Evolutionary conservation across 1,139 yeast genomes (phyloP).

Genomic region (Pichia inconspicua): DNA sequence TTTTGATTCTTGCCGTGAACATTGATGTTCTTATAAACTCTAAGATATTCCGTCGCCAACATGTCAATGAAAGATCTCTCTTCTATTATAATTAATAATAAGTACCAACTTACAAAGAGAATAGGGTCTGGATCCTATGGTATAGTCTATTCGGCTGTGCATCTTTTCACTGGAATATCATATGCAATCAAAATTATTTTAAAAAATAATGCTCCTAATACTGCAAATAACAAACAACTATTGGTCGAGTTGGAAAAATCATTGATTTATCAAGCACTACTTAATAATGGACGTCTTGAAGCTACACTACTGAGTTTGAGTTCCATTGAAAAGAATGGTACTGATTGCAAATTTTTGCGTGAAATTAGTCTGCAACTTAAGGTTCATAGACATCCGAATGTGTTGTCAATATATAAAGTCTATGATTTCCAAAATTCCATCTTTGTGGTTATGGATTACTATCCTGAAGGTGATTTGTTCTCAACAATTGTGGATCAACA

Average conservation of each 20-base stretch:
- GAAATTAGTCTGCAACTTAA: conserved; percentile 68
- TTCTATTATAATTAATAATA: conserved; percentile 31
- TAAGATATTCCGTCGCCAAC: neutral
- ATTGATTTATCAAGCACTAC: conserved; percentile 20
- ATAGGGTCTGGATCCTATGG: conserved; percentile 93
- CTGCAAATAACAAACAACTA: conserved; percentile 25
- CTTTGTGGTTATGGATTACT: conserved; percentile 76
- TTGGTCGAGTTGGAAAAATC: conserved; percentile 24
- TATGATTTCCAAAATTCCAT: conserved; percentile 47
- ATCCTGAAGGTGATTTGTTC: conserved; percentile 76
- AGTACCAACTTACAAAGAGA: conserved; percentile 41
- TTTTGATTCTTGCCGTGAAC: neutral
- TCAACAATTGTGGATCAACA: conserved; percentile 66
- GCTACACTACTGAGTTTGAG: conserved; percentile 35
- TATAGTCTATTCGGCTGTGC: conserved; percentile 64
- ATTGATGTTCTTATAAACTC: neutral
- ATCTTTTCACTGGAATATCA: conserved; percentile 39
- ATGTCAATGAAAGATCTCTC: conserved; percentile 24
- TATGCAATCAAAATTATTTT: conserved; percentile 73
- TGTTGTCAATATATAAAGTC: conserved; percentile 71
- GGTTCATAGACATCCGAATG: conserved; percentile 72
- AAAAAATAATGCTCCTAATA: conserved; percentile 32
- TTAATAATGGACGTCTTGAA: conserved; percentile 22
- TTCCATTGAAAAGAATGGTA: conserved; percentile 37
- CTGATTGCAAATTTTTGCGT: conserved; percentile 41